Conservation (phyloP, 257 asterid species). For the Capsicum pubescens region DNA sequence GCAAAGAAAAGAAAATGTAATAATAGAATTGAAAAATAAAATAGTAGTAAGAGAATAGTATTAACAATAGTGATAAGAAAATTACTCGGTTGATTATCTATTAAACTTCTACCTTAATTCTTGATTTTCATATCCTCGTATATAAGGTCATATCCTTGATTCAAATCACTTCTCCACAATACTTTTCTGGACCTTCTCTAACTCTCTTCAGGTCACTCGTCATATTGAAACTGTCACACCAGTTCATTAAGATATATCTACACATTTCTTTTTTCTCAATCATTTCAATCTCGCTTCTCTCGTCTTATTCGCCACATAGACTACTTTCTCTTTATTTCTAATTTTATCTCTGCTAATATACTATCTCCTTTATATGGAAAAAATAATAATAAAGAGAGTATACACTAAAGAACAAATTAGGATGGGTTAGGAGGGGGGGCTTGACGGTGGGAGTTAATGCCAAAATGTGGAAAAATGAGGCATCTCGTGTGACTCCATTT, state of each 20-base stretch:
- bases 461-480: slow-evolving; percentile 11
- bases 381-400: no score
- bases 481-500: slow-evolving; percentile 26
- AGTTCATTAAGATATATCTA: no score
- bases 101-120: not conserved
- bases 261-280: no score
- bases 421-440: not conserved
- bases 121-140: rapidly evolving
- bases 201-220: not conserved
- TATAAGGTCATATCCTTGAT: not conserved
- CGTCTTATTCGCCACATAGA: no score
- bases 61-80: not conserved
- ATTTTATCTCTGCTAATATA: no score
- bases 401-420: not conserved
- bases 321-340: no score
- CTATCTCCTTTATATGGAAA: no score
- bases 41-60: not conserved
- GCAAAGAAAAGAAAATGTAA: not conserved
- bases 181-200: not conserved
- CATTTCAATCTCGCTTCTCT: no score
- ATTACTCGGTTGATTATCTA: not conserved
- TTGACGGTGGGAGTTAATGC: slow-evolving; percentile 19
- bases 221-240: no score
- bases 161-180: not conserved
- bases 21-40: not conserved